These are phyloP conservation scores for Beta corolliflora DNA, from an alignment of 179 eudicot species.

Conservation along the genomic window DNA sequence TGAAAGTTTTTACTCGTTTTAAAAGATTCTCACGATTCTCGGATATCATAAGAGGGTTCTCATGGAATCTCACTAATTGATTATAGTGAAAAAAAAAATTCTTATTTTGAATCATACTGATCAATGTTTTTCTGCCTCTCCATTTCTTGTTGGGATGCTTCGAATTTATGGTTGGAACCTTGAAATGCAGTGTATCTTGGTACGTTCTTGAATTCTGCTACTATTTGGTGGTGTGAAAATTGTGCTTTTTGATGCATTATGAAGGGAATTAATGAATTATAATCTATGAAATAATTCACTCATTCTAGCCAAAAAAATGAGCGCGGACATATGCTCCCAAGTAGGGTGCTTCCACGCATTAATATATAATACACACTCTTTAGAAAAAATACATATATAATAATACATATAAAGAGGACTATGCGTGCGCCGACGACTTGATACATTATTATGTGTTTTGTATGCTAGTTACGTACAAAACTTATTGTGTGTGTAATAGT, in stretches of 20 bases:
- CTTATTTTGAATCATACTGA: constrained; percentile 14
- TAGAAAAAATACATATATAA: too few species aligned
- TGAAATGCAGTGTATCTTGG: constrained; percentile 67
- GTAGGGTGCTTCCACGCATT: too few species aligned
- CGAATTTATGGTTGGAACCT: constrained; percentile 22
- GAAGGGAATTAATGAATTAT: background rate
- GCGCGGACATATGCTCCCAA: background rate
- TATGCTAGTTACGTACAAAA: too few species aligned
- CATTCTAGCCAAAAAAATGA: background rate
- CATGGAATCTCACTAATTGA: too few species aligned
- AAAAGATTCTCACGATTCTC: too few species aligned
- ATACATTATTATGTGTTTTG: too few species aligned
- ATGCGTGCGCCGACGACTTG: too few species aligned
- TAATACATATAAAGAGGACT: too few species aligned
- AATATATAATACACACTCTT: too few species aligned
- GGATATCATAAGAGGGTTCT: too few species aligned
- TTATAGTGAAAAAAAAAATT: background rate
- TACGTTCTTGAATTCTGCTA: constrained; percentile 31
- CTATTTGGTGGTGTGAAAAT: background rate
- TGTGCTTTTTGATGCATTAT: background rate
- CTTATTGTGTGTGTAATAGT: too few species aligned
- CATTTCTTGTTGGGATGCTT: constrained; percentile 8
- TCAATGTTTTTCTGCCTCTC: background rate
- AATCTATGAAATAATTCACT: background rate
- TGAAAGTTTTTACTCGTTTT: too few species aligned